Evolutionary conservation across 345 rosid genomes (phyloP), one percentile per base, ranked within the genome.

Genomic region (Rhodamnia argentea): DNA sequence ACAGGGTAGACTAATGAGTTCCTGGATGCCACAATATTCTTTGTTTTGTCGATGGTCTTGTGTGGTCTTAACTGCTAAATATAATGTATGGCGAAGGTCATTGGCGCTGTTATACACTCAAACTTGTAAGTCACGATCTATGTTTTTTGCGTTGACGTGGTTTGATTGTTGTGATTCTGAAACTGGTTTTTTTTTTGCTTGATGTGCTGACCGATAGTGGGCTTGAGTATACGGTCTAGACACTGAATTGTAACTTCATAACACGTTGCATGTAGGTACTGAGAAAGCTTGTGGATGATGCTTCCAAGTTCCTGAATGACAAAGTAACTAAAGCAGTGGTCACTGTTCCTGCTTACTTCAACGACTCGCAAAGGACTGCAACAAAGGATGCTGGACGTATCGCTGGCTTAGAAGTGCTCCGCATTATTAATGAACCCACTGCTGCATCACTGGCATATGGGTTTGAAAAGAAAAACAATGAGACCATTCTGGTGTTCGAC

Each of bases 381-480:
- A 97, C 99, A 0, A 97, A 97, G 91, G 99, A 97, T 93, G 99
- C 99, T 86, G 99, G 98, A 74, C 92, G 96, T 1, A 95, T 95
- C 86, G 97, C 97, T 53, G 95, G 96, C 13, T 87, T 95, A 59
- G 97, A 95, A 83, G 98, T 95, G 87, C 98, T 97, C 76, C 94
- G 99, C 27, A 97, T 97, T 82, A 97, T 97, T 87, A 97, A 97
- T 76, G 99, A 97, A 86, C 99, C 99, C 4, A 97, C 99, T 51
- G 99, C 99, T 86, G 99, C 99, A 76, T 95, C 99, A 0, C 89
- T 97, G 91, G 99, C 99, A 0, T 96, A 97, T 91, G 99, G 99
- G 24, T 97, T 97, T 91, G 99, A 97, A 86, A 97, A 87, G 89
- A 97, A 97, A 90, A 96, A 90, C 89, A 97, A 97, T 58, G 99